phyloP scores from a whole-genome alignment of 176 grass and related monocot genomes.

The Paspalum notatum region DNA sequence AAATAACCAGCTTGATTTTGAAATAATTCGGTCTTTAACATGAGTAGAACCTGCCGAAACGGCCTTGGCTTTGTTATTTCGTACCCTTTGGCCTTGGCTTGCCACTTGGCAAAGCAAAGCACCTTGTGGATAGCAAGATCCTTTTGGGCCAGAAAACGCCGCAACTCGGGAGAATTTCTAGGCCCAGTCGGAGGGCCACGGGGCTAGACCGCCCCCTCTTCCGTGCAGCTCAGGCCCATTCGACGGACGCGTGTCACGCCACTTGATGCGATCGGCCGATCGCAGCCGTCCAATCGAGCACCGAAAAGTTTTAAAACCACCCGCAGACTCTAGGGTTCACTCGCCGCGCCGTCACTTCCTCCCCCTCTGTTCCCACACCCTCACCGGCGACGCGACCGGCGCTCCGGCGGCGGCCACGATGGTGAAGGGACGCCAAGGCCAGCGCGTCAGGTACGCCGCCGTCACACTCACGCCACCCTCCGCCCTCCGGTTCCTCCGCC shows the following conservation, averaged over 20 bases:
- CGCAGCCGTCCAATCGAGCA: constrained; percentile 20
- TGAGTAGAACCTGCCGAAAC: too few species aligned
- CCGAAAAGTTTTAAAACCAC: constrained; percentile 28
- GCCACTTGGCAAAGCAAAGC: background rate
- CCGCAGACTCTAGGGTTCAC: constrained; percentile 45
- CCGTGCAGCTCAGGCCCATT: background rate
- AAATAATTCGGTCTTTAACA: too few species aligned
- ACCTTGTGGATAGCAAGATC: background rate
- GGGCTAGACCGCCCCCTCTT: background rate
- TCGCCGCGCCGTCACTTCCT: background rate
- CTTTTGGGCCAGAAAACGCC: background rate
- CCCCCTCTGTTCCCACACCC: background rate
- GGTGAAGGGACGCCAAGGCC: constrained; percentile 59
- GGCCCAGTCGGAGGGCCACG: too few species aligned
- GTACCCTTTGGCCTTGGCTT: too few species aligned
- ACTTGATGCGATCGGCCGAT: background rate
- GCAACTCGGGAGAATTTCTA: background rate
- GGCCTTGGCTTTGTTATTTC: too few species aligned
- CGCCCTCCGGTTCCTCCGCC: too few species aligned
- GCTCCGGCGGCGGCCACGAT: constrained; percentile 29
- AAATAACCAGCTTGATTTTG: too few species aligned
- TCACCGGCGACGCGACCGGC: background rate
- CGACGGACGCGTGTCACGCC: background rate
- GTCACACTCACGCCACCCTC: too few species aligned
- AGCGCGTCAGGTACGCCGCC: constrained; percentile 35